Base-by-base conservation (phyloP, 1,284 basidiomycete genomes). In the Leccinum pachyderme region DNA sequence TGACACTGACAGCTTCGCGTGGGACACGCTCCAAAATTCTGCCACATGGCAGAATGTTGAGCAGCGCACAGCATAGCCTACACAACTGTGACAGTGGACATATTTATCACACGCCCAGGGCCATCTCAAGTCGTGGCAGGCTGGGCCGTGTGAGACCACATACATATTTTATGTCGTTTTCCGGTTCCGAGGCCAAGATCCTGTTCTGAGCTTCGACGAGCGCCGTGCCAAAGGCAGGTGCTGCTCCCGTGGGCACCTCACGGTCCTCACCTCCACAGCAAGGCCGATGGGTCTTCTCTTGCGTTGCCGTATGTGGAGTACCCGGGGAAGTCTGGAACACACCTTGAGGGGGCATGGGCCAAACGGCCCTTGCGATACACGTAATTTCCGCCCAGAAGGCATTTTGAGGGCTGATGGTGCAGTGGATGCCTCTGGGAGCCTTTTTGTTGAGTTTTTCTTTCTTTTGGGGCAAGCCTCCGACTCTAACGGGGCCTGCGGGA, bases 361-460 rank as follows among this genome's bases (percentile, higher is more conserved):
- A 45, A 45, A 53, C 55, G 35, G 54, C 64, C 59, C 67, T 65
- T 53, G 51, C 47, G 45, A 49, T 54, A 53, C 39, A 32, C 31
- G 48, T 63, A 66, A 66, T 66, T 69, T 66, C 68, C 68, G 66
- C 59, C 48, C 24, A 51, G 39, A 51, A 49, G 43, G 24, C 35
- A 32, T 51, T 33, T 43, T 58, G 52, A 41, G 44, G 29, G 46
- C 28, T 51, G 56, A 45, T 41, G 39, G 22, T 22, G 32, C 49
- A 52, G 46, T 44, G 52, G 46, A 48, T 53, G 31, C 24, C 11
- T 46, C 29, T 44, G 22, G 7, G 22, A 43, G 39, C 8, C 7
- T 24, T 13, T 43, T 43, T 61, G 46, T 37, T 45, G 43, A 53
- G 50, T 49, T 47, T 47, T 28, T 8, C 0, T 24, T 41, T 24